These are phyloP conservation scores for Dryas alaskensis DNA, from an alignment of 306 rosid species.

Conservation along the genomic window DNA sequence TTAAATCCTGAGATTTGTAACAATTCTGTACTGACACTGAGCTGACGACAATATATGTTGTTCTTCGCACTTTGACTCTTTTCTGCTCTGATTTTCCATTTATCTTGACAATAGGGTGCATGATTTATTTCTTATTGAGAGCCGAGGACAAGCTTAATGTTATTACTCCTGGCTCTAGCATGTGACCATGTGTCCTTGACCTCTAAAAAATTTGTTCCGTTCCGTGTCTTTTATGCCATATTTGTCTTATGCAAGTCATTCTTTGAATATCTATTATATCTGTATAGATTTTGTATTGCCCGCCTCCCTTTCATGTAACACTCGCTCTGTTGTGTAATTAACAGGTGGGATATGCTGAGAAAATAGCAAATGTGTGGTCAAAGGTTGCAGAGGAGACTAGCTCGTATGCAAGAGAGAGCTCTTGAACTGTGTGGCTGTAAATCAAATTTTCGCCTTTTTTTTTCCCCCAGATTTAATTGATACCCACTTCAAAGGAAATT, in stretches of 20 bases:
- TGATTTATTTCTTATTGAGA: background rate
- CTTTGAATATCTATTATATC: background rate
- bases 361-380: slow-evolving; percentile 86
- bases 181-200: background rate
- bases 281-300: background rate
- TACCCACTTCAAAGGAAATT: slow-evolving; percentile 20
- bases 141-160: background rate
- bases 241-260: background rate
- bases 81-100: background rate
- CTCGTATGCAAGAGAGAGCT: slow-evolving; percentile 49
- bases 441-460: slow-evolving; percentile 18
- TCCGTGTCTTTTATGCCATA: no score
- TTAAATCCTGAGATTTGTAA: background rate
- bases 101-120: background rate
- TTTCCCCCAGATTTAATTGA: slow-evolving; percentile 18
- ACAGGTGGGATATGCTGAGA: slow-evolving; percentile 94
- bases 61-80: background rate
- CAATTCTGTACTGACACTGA: background rate
- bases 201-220: no score
- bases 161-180: background rate
- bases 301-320: background rate
- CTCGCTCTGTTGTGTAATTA: background rate
- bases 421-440: slow-evolving; percentile 48
- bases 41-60: background rate
- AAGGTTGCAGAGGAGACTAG: slow-evolving; percentile 82